A percentile compares a stretch with the other conserved stretches of the same genome.
Evolutionary conservation across 176 grass and related monocot genomes (phyloP).

Genomic region (Typha latifolia): DNA sequence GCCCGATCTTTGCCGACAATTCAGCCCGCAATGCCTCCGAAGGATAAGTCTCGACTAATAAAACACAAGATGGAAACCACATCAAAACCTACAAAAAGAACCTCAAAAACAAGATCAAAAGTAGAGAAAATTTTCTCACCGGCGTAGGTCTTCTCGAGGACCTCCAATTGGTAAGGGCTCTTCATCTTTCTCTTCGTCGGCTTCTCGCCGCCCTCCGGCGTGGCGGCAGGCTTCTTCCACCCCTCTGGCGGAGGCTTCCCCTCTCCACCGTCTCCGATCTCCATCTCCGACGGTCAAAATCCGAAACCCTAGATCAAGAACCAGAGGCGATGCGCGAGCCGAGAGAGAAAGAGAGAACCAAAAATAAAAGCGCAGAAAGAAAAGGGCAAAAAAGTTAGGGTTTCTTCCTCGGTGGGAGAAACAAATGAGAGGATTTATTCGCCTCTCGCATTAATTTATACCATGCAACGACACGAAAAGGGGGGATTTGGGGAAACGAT

Average conservation of each 20-base stretch:
- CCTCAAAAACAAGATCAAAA: conserved; percentile 1
- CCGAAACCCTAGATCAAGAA: background rate
- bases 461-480: background rate
- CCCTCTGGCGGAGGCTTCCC: conserved; percentile 14
- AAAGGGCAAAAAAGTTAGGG: background rate
- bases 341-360: background rate
- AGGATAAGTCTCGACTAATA: conserved; percentile 58
- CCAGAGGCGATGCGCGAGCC: background rate
- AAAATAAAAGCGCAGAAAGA: background rate
- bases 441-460: conserved; percentile 9
- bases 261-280: conserved; percentile 27
- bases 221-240: conserved; percentile 24
- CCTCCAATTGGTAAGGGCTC: conserved; percentile 87
- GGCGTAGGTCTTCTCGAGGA: conserved; percentile 79
- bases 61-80: conserved; percentile 12
- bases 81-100: conserved; percentile 6
- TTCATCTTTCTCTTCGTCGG: conserved; percentile 80
- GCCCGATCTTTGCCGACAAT: conserved; percentile 49
- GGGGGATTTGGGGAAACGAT: background rate
- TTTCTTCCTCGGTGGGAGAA: background rate
- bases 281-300: conserved; percentile 17
- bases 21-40: conserved; percentile 49
- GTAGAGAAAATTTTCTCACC: conserved; percentile 23
- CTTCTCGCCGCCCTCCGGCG: conserved; percentile 26
- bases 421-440: background rate